Conservation (phyloP, 176 grass and related monocot genomes). For the maize (Zea mays) region Zm-B73-REFERENCE-NAM-5.0 NC_050104.1:155918501-155919000, state of each 20-base stretch:
- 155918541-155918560: constrained; percentile 75
- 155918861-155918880: constrained; percentile 80
- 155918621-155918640: too few relatives aligned
- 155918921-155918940: constrained; percentile 9
- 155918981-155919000: constrained; percentile 13
- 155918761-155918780: too few relatives aligned
- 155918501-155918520: too few relatives aligned
- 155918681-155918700: constrained; percentile 63
- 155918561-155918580: constrained; percentile 93
- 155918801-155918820: constrained; percentile 17
- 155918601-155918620: too few relatives aligned
- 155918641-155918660: not conserved
- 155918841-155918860: constrained; percentile 88
- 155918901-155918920: constrained; percentile 70
- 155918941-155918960: constrained; percentile 51
- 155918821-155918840: constrained; percentile 88
- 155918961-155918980: constrained; percentile 79
- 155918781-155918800: not conserved
- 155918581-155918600: constrained; percentile 71
- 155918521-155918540: too few relatives aligned
- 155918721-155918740: not conserved
- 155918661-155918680: constrained; percentile 30
- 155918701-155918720: constrained; percentile 66
- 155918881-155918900: constrained; percentile 90
- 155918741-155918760: too few relatives aligned